Conservation (phyloP, 768 basidiomycete genomes). For the Tephrocybe sp. region DNA sequence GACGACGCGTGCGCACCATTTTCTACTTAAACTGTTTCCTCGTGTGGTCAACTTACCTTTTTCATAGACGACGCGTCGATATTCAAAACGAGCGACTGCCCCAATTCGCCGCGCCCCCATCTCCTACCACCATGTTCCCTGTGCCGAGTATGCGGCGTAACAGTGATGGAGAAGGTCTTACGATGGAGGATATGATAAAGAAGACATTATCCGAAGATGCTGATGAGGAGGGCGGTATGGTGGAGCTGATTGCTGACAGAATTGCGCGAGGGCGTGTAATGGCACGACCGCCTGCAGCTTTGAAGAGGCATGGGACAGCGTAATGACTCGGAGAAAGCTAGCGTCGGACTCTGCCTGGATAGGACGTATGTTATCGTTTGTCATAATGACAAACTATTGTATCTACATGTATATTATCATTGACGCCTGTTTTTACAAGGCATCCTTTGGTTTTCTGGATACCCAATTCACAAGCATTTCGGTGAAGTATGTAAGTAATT, state of each 20-base stretch:
- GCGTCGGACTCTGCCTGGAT: no score
- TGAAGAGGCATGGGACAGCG: constrained; percentile 67
- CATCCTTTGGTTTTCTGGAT: no score
- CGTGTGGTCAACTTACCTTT: neutral
- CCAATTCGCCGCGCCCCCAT: constrained; percentile 36
- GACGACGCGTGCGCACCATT: constrained; percentile 63
- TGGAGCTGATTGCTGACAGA: constrained; percentile 61
- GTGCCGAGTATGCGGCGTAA: constrained; percentile 62
- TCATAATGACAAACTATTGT: no score
- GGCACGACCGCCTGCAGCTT: constrained; percentile 42
- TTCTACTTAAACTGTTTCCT: constrained; percentile 1
- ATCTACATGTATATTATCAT: no score
- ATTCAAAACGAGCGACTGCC: constrained; percentile 75
- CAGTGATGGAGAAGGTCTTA: constrained; percentile 39
- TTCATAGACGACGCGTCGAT: constrained; percentile 64
- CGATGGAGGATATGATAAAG: constrained; percentile 68
- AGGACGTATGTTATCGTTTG: no score
- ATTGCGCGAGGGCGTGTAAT: constrained; percentile 51
- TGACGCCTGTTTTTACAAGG: no score
- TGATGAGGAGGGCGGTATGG: constrained; percentile 44
- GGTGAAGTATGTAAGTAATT: no score
- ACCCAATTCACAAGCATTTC: no score
- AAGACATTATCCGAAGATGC: constrained; percentile 58
- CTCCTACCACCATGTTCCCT: constrained; percentile 45
- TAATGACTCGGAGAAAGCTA: constrained; percentile 19